Percentiles rank a stretch among this genome's conserved stretches.
Evolutionary conservation across 164 flowering plant species (phyloP).

Genomic region (Berberis thunbergii): DNA sequence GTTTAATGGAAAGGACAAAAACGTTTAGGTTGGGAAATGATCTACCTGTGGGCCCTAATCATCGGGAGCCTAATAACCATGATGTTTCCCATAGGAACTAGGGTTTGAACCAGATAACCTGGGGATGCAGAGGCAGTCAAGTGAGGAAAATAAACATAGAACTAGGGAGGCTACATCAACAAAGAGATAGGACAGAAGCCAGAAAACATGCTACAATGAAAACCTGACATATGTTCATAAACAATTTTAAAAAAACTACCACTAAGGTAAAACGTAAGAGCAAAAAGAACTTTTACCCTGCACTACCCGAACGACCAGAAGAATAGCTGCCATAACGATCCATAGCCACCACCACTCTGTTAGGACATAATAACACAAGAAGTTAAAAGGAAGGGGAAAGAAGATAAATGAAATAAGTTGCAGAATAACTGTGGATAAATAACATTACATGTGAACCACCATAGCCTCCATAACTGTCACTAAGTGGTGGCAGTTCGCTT

Average conservation of each 20-base stretch:
- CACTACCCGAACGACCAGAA: constrained; percentile 50
- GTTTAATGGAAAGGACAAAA: neutral
- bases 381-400: no score
- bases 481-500: neutral
- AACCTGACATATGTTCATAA: no score
- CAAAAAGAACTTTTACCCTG: constrained; percentile 38
- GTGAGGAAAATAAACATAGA: no score
- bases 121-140: constrained; percentile 4
- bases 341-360: constrained; percentile 56
- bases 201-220: no score
- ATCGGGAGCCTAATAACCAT: constrained; percentile 43
- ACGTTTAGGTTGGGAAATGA: neutral
- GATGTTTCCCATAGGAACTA: constrained; percentile 62
- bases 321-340: constrained; percentile 67
- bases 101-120: constrained; percentile 70
- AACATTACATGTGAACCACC: constrained; percentile 36
- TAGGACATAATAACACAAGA: neutral
- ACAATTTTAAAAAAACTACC: neutral
- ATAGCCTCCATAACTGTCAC: no score
- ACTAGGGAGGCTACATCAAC: no score
- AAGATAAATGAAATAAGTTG: no score
- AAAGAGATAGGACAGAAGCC: no score
- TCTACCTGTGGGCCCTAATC: constrained; percentile 6
- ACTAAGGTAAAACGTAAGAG: neutral
- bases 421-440: neutral